Evolutionary conservation across 805 yeast genomes (phyloP), one percentile per base, ranked within the genome.

Genomic region (Metschnikowia shivogae): DNA sequence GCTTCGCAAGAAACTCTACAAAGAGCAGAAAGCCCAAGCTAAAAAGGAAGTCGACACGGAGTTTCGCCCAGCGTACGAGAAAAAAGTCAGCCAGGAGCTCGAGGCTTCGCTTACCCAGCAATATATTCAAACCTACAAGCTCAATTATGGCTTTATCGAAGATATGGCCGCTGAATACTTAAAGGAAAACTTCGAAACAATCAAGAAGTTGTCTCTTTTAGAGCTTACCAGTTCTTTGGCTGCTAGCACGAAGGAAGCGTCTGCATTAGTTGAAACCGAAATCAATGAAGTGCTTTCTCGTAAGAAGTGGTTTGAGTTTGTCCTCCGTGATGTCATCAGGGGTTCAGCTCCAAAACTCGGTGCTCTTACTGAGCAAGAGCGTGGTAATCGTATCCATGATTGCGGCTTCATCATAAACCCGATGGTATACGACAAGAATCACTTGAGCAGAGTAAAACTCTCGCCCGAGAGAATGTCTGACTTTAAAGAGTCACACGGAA

Each of bases 401-500:
- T 48, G 45, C 31, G 49, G 46, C 29, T 51, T 47, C 34, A 43
- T 49, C 2, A 49, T 47, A 13, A 32, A 46, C 4, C 52, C 51
- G 3, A 46, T 50, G 4, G 28, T 52, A 20, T 53, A 60, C 35
- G 43, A 44, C 32, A 42, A 51, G 6, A 32, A 31, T 32, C 10
- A 35, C 32, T 43, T 28, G 45, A 53, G 42, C 42, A 48, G 52
- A 9, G 55, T 55, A 19, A 46, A 49, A 6, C 48, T 62, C 29
- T 49, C 54, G 8, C 44, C 48, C n/a, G 60, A 53, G 13, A 52
- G 56, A 36, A 53, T 59, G 34, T 39, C 44, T 1, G 60, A 55
- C 29, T 49, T 65, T 30, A 56, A 59, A 38, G 17, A 31, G 5
- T 49, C 50, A 13, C 72, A 66, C 45, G 67, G 59, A 26, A 29